Evolutionary conservation across 164 flowering plant species (phyloP).

Genomic region (Dillenia turbinata): DNA sequence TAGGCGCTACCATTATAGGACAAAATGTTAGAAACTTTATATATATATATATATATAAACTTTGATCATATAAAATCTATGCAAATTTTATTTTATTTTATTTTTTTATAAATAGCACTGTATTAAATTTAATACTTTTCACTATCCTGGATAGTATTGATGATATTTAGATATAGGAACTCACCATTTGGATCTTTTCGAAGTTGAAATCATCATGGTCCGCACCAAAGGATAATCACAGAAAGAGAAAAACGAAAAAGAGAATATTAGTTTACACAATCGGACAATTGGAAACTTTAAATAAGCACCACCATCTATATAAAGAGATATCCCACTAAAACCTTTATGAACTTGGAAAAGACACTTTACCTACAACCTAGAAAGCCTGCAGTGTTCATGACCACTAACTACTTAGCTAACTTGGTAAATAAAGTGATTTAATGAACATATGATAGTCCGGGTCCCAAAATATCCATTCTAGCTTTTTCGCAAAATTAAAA

Average conservation of each 20-base stretch:
- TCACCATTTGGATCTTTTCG: constrained; percentile 58
- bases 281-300: background rate
- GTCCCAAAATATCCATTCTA: too few relatives aligned
- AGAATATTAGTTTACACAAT: background rate
- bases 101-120: background rate
- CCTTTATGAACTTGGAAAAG: background rate
- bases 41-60: background rate
- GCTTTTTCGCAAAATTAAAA: too few relatives aligned
- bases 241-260: background rate
- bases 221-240: background rate
- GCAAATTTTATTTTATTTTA: background rate
- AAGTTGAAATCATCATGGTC: background rate
- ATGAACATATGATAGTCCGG: too few relatives aligned
- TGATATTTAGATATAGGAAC: background rate
- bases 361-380: too few relatives aligned
- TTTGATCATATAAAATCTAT: background rate
- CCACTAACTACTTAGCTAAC: too few relatives aligned
- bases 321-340: background rate
- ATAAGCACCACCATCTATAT: background rate
- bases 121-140: too few relatives aligned
- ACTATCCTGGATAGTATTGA: too few relatives aligned
- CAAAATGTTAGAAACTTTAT: background rate
- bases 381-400: too few relatives aligned
- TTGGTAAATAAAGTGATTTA: too few relatives aligned
- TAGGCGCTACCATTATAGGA: constrained; percentile 31